These are phyloP conservation scores for Pythium myriotylum DNA, from an alignment of 352 stramenopile species.

Conservation along the genomic window DNA sequence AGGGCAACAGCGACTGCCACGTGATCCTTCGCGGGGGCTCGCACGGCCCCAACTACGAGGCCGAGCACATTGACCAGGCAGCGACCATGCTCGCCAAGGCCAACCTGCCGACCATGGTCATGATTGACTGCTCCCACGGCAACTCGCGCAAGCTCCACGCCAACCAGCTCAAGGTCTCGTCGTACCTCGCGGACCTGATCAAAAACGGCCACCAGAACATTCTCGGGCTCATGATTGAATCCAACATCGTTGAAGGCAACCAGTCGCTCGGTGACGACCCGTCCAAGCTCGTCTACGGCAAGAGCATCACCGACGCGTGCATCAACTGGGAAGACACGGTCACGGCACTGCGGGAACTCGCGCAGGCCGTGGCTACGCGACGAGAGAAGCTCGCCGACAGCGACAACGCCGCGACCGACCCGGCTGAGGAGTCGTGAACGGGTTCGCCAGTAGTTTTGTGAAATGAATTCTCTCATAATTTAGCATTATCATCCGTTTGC, in stretches of 20 bases:
- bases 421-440: slow-evolving; percentile 3
- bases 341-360: slow-evolving; percentile 56
- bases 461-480: slow-evolving; percentile 16
- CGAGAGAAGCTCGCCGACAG: slow-evolving; percentile 24
- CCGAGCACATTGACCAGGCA: slow-evolving; percentile 69
- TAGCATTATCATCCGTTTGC: slow-evolving; percentile 13
- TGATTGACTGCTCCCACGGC: slow-evolving; percentile 89
- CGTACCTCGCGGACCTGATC: slow-evolving; percentile 67
- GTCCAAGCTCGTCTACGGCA: slow-evolving; percentile 77
- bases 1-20: slow-evolving; percentile 85
- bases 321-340: slow-evolving; percentile 87
- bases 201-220: slow-evolving; percentile 66
- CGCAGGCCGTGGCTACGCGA: slow-evolving; percentile 51
- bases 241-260: slow-evolving; percentile 86
- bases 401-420: slow-evolving; percentile 1
- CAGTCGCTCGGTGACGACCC: slow-evolving; percentile 73
- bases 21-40: slow-evolving; percentile 82
- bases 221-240: slow-evolving; percentile 89
- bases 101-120: slow-evolving; percentile 74
- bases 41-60: slow-evolving; percentile 80
- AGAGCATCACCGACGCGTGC: slow-evolving; percentile 89
- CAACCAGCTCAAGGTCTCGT: slow-evolving; percentile 82
- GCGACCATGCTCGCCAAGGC: slow-evolving; percentile 64
- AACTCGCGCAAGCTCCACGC: slow-evolving; percentile 85
- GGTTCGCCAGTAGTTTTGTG: not conserved